These are phyloP conservation scores for Dalbergia cultrata DNA, from an alignment of 306 rosid genomes.

Conservation along the genomic window DNA sequence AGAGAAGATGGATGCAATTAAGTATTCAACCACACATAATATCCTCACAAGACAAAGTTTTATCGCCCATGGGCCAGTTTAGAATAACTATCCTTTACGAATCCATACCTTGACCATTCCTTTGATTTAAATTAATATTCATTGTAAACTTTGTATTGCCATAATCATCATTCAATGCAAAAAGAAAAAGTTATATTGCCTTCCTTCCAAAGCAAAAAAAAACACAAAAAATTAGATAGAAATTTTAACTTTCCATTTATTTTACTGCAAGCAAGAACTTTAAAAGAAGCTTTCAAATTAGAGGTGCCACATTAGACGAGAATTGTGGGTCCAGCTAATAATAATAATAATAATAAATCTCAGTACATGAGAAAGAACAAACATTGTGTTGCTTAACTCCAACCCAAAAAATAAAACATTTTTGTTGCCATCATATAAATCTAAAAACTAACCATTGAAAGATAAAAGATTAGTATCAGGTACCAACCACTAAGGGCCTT, in stretches of 20 bases:
- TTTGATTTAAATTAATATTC: slow-evolving; percentile 28
- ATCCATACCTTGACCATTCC: slow-evolving; percentile 1
- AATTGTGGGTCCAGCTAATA: slow-evolving; percentile 20
- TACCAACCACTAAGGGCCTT: slow-evolving; percentile 21
- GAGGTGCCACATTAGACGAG: slow-evolving; percentile 15
- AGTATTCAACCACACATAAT: slow-evolving; percentile 32
- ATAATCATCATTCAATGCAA: background rate
- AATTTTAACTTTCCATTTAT: background rate
- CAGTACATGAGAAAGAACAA: slow-evolving; percentile 22
- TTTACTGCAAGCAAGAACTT: background rate
- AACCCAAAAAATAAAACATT: slow-evolving; percentile 34
- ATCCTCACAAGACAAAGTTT: slow-evolving; percentile 36
- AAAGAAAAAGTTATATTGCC: background rate
- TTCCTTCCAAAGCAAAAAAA: background rate
- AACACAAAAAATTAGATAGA: background rate
- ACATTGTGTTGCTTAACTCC: slow-evolving; percentile 16
- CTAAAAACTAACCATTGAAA: slow-evolving; percentile 37
- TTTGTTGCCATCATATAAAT: slow-evolving; percentile 27
- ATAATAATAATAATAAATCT: background rate
- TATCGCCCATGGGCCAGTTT: slow-evolving; percentile 14
- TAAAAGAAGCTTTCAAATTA: slow-evolving; percentile 22
- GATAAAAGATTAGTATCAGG: slow-evolving; percentile 34
- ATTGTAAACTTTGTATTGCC: background rate
- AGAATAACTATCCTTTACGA: slow-evolving; percentile 36
- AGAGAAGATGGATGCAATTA: slow-evolving; percentile 28